phyloP scores from a whole-genome alignment of 208 protist species.

The Acanthamoeba lenticulata region DNA sequence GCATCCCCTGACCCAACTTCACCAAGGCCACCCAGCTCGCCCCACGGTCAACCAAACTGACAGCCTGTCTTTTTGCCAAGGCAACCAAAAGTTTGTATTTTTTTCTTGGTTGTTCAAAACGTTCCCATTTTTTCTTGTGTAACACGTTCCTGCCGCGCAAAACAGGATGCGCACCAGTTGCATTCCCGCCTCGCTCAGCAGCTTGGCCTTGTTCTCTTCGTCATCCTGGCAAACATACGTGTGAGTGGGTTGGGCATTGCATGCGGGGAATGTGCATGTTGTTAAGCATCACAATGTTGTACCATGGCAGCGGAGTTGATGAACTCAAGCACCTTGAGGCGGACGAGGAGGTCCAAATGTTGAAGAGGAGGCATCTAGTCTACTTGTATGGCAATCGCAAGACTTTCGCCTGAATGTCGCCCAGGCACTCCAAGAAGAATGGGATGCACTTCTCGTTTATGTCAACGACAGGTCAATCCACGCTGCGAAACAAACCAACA shows the following conservation, averaged over 20 bases:
- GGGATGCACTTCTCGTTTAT: constrained; percentile 76
- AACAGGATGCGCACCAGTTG: no score
- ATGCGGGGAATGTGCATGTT: no score
- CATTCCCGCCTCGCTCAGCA: not conserved
- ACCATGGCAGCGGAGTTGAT: not conserved
- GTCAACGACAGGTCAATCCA: constrained; percentile 77
- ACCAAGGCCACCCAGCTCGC: no score
- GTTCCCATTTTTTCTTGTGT: no score
- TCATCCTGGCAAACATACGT: constrained; percentile 24
- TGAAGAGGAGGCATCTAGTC: constrained; percentile 23
- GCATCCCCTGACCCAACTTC: no score
- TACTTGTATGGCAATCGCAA: constrained; percentile 72
- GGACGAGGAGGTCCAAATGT: constrained; percentile 9
- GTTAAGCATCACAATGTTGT: not conserved
- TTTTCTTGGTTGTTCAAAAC: no score
- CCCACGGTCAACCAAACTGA: no score
- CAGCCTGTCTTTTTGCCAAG: no score
- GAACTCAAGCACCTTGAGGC: constrained; percentile 23
- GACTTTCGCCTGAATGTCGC: constrained; percentile 51
- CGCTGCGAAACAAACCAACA: not conserved
- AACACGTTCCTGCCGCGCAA: no score
- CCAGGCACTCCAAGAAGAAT: constrained; percentile 73
- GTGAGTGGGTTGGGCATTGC: no score
- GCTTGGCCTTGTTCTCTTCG: not conserved
- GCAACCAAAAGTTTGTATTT: no score